Conservation (phyloP, 495 filamentous ascomycete genomes). For the Penicillium canariense region DNA sequence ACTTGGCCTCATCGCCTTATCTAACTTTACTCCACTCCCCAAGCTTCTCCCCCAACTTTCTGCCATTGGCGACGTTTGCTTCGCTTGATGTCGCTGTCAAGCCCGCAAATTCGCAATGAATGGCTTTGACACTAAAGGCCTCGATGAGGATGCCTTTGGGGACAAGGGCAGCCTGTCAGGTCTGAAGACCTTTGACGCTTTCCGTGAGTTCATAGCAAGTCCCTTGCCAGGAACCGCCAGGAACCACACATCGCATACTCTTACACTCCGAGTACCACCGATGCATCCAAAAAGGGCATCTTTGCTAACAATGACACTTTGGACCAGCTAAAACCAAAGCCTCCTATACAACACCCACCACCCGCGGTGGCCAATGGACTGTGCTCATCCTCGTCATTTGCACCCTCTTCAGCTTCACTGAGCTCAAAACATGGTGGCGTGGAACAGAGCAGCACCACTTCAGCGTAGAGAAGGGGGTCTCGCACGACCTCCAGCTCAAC, state of each 20-base stretch:
- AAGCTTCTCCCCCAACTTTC: conserved; percentile 15
- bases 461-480: conserved; percentile 88
- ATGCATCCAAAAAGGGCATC: background rate
- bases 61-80: conserved; percentile 12
- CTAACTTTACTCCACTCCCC: conserved; percentile 20
- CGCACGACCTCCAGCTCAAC: conserved; percentile 88
- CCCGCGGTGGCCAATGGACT: conserved; percentile 91
- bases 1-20: conserved; percentile 41
- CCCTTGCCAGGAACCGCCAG: background rate
- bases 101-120: conserved; percentile 52
- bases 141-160: conserved; percentile 77
- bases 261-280: background rate
- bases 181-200: conserved; percentile 91
- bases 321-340: conserved; percentile 85
- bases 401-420: conserved; percentile 67
- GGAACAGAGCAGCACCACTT: conserved; percentile 86
- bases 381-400: conserved; percentile 72
- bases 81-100: conserved; percentile 26
- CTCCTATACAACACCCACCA: conserved; percentile 79
- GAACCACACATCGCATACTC: background rate
- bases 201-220: conserved; percentile 64
- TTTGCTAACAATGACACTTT: conserved; percentile 3
- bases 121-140: conserved; percentile 65
- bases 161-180: conserved; percentile 58
- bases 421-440: conserved; percentile 77